A percentile compares a stretch with the other conserved stretches of the same genome.
phyloP scores from a whole-genome alignment of 768 basidiomycete genomes.

The Pulveroboletus frians region DNA sequence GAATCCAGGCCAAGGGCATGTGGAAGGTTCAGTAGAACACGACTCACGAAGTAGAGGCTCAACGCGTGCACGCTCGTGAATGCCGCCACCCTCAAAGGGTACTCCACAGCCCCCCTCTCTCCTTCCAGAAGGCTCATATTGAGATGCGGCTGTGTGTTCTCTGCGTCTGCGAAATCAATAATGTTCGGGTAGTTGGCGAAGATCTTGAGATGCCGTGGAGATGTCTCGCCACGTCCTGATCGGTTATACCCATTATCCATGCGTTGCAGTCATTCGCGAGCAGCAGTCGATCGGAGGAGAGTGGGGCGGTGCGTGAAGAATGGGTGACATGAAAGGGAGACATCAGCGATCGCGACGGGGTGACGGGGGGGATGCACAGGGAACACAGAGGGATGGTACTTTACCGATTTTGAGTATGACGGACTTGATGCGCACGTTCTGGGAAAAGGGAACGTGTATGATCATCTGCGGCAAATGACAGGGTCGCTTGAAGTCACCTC shows the following conservation, averaged over 20 bases:
- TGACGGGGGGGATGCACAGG: slow-evolving; percentile 9
- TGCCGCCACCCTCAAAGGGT: slow-evolving; percentile 70
- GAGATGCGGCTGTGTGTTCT: slow-evolving; percentile 62
- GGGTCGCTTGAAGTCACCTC: slow-evolving; percentile 12
- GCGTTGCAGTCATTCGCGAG: slow-evolving; percentile 3
- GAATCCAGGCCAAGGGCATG: slow-evolving; percentile 16
- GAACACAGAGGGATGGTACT: slow-evolving; percentile 12
- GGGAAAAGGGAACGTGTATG: slow-evolving; percentile 74
- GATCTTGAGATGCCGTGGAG: slow-evolving; percentile 70
- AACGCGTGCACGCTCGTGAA: slow-evolving; percentile 71
- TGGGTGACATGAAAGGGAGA: slow-evolving; percentile 2
- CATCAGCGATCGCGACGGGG: slow-evolving; percentile 10
- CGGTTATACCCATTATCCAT: slow-evolving; percentile 1
- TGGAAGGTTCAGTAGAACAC: slow-evolving; percentile 7
- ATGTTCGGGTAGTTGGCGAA: slow-evolving; percentile 72
- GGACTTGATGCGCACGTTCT: slow-evolving; percentile 73
- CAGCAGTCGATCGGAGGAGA: neutral
- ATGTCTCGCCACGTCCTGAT: slow-evolving; percentile 68
- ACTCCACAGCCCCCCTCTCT: slow-evolving; percentile 64
- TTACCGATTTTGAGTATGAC: slow-evolving; percentile 72
- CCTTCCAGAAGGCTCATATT: slow-evolving; percentile 68
- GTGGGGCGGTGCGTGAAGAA: slow-evolving; percentile 5
- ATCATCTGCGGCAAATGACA: slow-evolving; percentile 49
- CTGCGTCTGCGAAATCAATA: slow-evolving; percentile 72
- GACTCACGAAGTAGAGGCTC: slow-evolving; percentile 75